Base-by-base conservation (phyloP, 495 filamentous ascomycete genomes). In the Terfezia boudieri region DNA sequence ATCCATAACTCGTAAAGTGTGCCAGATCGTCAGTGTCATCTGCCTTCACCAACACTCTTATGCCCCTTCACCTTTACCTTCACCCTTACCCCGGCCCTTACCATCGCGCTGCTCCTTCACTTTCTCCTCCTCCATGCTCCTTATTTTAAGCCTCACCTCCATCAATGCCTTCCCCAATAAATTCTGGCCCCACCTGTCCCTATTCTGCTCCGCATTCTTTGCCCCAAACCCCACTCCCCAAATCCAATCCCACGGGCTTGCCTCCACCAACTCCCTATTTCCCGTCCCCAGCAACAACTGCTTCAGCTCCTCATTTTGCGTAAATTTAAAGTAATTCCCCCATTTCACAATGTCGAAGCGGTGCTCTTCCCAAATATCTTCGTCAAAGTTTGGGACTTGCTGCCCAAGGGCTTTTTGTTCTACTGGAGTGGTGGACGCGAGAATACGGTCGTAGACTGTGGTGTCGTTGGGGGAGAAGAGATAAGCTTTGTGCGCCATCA, bases 141-240 rank as follows among this genome's bases (percentile, higher is more conserved):
- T 64, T 4, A 64, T 53, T 38, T 51, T 58, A 38, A 6, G 38
- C 52, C 62, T 59, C 37, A 57, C 50, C 46, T 23, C 56, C 62
- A 59, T 53, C 49, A 64, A 61, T 17, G 71, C 73, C 67, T 78
- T 79, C 6, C 82, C 81, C 57, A 84, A 61, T 56, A 83, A 61
- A 67, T 84, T 86, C 67, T 73, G 54, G 49, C 82, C 81, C 81
- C 82, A 84, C 43, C 66, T 58, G 17, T 61, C 58, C 26, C 75
- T 68, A 57, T 68, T 73, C 9, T 14, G 53, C 53, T 63, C 69
- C 0, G 77, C 79, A 57, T 70, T 69, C 32, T 60, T 66, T 36
- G 69, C 70, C 2, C 58, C 65, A 63, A 76, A 81, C 11, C 81
- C 81, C 36, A 84, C 65, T 8, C 81, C 81, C 81, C 80, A 84